Evolutionary conservation across 1,284 basidiomycete species (phyloP), one percentile per base, ranked within the genome.

Genomic region (Phylloporus sp.): DNA sequence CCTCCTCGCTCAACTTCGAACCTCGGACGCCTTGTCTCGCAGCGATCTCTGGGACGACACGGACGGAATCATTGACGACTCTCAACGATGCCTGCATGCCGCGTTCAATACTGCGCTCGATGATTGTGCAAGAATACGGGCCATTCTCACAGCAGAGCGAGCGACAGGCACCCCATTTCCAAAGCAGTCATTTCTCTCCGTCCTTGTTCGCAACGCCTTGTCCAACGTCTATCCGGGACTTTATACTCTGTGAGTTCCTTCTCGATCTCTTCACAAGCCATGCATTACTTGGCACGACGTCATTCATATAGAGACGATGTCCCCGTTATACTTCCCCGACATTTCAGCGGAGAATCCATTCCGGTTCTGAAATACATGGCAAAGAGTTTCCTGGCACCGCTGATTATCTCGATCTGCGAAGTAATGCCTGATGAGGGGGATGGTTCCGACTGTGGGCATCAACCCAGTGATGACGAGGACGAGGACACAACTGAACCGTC

Each of bases 111-210:
- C 35, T 1, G 62, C 62, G 2, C 59, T 69, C 20, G 19, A n/a
- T 7, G 68, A 69, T 41, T 69, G 68, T 32, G 55, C 62, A 6
- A 43, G 68, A 53, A 70, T 69, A 32, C 67, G 35, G 5, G 66
- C 61, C 43, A 66, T 69, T 32, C 15, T 68, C n/a, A 61, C 60
- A 27, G 29, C 61, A 32, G 67, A 68, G 45, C 27, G 41, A 12
- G 11, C 35, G 11, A 70, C 67, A 14, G 19, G n/a, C 3, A 55
- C 32, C 4, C 23, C 29, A 43, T 59, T 27, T 53, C 67, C 67
- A 39, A 69, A 69, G 32, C 62, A 69, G 10, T 69, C 68, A 1
- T 69, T 69, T 60, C 58, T 69, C 12, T 53, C 52, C 25, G 12
- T 66, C 4, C 62, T 69, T 11, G 62, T 70, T 37, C 68, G 67